Base-by-base conservation (phyloP, 139 green algal species). In the Axilococcus clingmanii region DNA sequence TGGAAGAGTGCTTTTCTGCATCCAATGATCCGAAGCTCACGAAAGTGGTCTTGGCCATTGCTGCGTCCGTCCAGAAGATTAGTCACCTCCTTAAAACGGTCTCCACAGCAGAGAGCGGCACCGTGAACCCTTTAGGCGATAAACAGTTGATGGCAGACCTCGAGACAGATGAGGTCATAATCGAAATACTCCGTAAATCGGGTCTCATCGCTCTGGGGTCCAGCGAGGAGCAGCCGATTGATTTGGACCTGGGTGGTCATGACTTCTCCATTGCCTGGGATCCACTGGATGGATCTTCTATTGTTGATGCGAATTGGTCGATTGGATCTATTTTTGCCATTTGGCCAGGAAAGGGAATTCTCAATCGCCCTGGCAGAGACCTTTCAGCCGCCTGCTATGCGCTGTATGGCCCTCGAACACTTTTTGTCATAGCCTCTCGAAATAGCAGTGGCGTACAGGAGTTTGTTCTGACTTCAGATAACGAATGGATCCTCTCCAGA, bases 321-420 rank as follows among this genome's bases (percentile, higher is more conserved):
- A 79, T 93, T n/a, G 84, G 85, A 41, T 77, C 57, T 50, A 94
- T 94, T 38, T 93, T 94, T 59, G 84, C 77, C 3, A 37, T 94
- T 0, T 94, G 78, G 76, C 67, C 62, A 4, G 82, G 82, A 2
- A 49, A 36, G 4, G 55, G 53, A 8, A 62, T 87, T 8, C 16
- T 89, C 5, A 78, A 80, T 3, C 58, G 60, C 3, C 55, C 8
- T 0, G 82, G 80, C 2, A 32, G 64, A 5, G 66, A 87, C 16
- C 86, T 65, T 41, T 69, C 49, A 7, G 81, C 81, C 12, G 82
- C 84, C 5, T 69, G 44, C 1, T 94, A 94, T 57, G 76, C 70
- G 1, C 66, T 94, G 1, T 88, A 88, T 36, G 85, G 85, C 0
- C 82, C 84, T 0, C 72, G 74, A 15, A 93, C 84, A 3, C 30